A percentile compares a stretch with the other conserved stretches of the same genome.
Conservation (phyloP, 208 protist species). For the Zelonia costaricensis region DNA sequence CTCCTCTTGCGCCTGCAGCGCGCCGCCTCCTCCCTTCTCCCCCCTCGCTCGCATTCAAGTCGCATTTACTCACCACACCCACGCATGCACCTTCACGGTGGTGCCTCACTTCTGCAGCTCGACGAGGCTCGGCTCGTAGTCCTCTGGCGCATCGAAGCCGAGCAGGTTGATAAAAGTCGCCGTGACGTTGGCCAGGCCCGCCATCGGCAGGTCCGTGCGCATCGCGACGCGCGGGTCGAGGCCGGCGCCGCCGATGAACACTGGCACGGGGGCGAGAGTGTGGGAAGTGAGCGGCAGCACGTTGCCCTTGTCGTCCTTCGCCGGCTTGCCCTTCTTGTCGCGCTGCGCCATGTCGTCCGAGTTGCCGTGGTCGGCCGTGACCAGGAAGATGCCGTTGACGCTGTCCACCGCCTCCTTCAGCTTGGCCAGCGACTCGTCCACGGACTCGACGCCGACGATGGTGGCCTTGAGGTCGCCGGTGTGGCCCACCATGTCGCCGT, state of each 20-base stretch:
- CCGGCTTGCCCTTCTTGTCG: slow-evolving; percentile 92
- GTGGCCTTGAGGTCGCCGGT: slow-evolving; percentile 92
- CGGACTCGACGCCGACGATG: slow-evolving; percentile 72
- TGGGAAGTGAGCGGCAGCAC: slow-evolving; percentile 92
- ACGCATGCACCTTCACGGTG: too few species aligned
- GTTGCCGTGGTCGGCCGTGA: slow-evolving; percentile 96
- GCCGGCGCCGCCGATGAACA: slow-evolving; percentile 89
- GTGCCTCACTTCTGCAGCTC: slow-evolving; percentile 28
- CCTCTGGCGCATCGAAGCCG: slow-evolving; percentile 88
- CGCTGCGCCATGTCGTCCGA: slow-evolving; percentile 95
- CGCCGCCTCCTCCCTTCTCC: neutral
- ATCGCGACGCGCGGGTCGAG: slow-evolving; percentile 83
- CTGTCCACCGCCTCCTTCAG: slow-evolving; percentile 86
- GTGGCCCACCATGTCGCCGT: slow-evolving; percentile 97
- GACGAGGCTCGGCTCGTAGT: slow-evolving; percentile 90
- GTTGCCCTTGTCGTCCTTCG: slow-evolving; percentile 64
- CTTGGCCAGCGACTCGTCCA: slow-evolving; percentile 83
- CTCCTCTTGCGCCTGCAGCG: too few species aligned
- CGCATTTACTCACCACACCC: too few species aligned
- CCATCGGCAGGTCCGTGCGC: slow-evolving; percentile 80
- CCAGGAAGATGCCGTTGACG: slow-evolving; percentile 85
- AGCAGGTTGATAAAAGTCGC: slow-evolving; percentile 95
- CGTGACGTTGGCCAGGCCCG: slow-evolving; percentile 93
- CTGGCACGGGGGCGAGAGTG: slow-evolving; percentile 92
- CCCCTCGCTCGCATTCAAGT: too few species aligned